Percentiles rank a stretch among this genome's conserved stretches.
Evolutionary conservation across 179 eudicot genomes (phyloP).

Genomic region (Sideroxylon spinosum): DNA sequence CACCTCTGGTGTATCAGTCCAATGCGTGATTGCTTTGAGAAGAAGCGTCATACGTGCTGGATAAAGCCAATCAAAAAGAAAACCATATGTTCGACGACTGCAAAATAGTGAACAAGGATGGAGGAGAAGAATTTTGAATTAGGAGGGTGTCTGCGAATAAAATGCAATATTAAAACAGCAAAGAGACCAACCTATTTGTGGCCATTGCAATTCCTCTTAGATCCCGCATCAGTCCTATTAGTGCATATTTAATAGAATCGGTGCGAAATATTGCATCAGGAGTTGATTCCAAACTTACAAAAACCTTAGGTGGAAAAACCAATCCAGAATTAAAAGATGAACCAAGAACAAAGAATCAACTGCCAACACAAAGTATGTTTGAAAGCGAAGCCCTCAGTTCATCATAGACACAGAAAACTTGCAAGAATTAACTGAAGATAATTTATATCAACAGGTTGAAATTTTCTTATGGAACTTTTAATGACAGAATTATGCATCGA

Average conservation of each 20-base stretch:
- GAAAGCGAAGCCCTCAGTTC: neutral
- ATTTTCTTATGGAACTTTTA: neutral
- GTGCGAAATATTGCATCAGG: slow-evolving; percentile 81
- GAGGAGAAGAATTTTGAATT: slow-evolving; percentile 1
- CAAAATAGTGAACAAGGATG: slow-evolving; percentile 15
- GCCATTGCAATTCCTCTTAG: slow-evolving; percentile 97
- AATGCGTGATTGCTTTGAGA: slow-evolving; percentile 82
- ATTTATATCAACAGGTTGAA: neutral
- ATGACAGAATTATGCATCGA: neutral
- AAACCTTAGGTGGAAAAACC: slow-evolving; percentile 45
- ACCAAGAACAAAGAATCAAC: slow-evolving; percentile 6
- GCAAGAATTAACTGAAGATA: neutral
- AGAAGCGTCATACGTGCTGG: slow-evolving; percentile 89
- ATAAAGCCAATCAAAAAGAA: slow-evolving; percentile 96
- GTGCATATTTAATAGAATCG: slow-evolving; percentile 70
- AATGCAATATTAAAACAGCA: slow-evolving; percentile 4
- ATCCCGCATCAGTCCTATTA: slow-evolving; percentile 93
- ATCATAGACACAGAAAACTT: neutral
- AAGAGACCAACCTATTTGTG: slow-evolving; percentile 61
- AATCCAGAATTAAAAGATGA: slow-evolving; percentile 5
- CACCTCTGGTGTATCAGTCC: slow-evolving; percentile 99
- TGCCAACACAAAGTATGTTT: neutral
- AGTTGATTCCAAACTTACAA: slow-evolving; percentile 64
- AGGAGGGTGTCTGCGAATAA: neutral
- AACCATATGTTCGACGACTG: slow-evolving; percentile 92